Evolutionary conservation across 345 rosid species (phyloP), one percentile per base, ranked within the genome.

Genomic region (Cardamine occulta): DNA sequence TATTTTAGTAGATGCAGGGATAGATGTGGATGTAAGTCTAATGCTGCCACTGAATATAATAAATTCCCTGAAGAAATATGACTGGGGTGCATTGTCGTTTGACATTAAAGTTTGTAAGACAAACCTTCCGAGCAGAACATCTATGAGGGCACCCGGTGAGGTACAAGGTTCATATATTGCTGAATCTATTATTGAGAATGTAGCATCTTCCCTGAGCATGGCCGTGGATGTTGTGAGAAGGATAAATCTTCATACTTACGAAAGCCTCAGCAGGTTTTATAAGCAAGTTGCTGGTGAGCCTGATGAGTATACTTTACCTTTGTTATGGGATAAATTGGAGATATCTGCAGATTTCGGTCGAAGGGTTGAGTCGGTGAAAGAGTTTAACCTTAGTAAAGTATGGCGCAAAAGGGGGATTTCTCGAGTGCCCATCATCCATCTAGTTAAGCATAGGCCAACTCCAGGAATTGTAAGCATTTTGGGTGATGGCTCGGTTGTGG

Each of bases 141-240:
- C 91, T 11, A 77, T 90, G 92, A 85, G 97, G 51, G 97, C 84
- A 44, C 98, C 97, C 6, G 98, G 98, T 56, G 97, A 90, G 28
- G 86, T 88, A 56, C 97, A 94, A 69, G 96, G 83, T 28, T 83
- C 96, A 24, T 94, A 78, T 72, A 90, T 94, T 18, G 93, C 95
- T 19, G 97, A 94, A 85, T 80, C 84, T 6, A 78, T 94, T 26
- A 83, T 94, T 15, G 98, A 94, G 80, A 84, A 87, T 53, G 91
- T 94, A 24, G 95, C 96, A 13, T 85, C 89, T 61, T 26, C 80
- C 49, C 96, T 94, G 80, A 80, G 84, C 55, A 63, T 90, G 82
- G 89, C 88, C 18, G 89, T 77, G 2, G 98, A 94, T 83, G 61
- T 70, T 24, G 85, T 88, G 63, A 85, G 95, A 78, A 77, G 75